Conservation (phyloP, 106 monocot genomes). For the Iris macrosiphon region DNA sequence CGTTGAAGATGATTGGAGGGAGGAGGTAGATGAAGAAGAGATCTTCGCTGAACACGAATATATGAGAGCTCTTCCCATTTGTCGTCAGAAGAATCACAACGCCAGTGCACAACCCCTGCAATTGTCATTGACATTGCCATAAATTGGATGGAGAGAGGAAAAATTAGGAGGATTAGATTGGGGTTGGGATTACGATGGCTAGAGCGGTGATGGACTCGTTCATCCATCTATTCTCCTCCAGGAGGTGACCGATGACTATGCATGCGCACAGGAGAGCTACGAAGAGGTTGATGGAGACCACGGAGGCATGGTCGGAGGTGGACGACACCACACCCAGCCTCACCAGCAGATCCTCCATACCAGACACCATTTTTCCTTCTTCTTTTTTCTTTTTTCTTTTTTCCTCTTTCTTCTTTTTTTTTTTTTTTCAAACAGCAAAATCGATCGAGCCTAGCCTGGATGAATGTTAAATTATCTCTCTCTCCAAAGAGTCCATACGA, state of each 20-base stretch:
- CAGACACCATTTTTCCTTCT: too few relatives aligned
- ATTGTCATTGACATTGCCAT: too few relatives aligned
- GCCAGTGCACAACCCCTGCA: constrained; percentile 80
- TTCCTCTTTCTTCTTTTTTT: too few relatives aligned
- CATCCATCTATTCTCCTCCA: constrained; percentile 87
- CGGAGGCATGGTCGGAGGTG: constrained; percentile 75
- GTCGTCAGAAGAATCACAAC: constrained; percentile 73
- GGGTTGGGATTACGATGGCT: constrained; percentile 62
- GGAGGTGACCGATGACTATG: constrained; percentile 89
- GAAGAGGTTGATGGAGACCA: constrained; percentile 80
- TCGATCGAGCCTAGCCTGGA: too few relatives aligned
- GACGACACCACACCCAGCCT: too few relatives aligned
- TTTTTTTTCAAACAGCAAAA: too few relatives aligned
- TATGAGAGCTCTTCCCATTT: constrained; percentile 75
- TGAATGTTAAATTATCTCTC: too few relatives aligned
- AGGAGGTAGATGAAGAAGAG: constrained; percentile 95
- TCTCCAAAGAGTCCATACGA: too few relatives aligned
- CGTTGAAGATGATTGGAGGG: constrained; percentile 96
- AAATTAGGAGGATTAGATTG: too few relatives aligned
- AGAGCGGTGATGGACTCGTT: constrained; percentile 98
- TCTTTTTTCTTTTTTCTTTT: too few relatives aligned
- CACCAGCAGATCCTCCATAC: constrained; percentile 28
- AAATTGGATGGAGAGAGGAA: too few relatives aligned
- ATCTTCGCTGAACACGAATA: constrained; percentile 93
- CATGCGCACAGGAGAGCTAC: constrained; percentile 73